A percentile compares a stretch with the other conserved stretches of the same genome.
phyloP scores from a whole-genome alignment of 371 early-diverging fungal genomes.

The Actinomucor elegans region DNA sequence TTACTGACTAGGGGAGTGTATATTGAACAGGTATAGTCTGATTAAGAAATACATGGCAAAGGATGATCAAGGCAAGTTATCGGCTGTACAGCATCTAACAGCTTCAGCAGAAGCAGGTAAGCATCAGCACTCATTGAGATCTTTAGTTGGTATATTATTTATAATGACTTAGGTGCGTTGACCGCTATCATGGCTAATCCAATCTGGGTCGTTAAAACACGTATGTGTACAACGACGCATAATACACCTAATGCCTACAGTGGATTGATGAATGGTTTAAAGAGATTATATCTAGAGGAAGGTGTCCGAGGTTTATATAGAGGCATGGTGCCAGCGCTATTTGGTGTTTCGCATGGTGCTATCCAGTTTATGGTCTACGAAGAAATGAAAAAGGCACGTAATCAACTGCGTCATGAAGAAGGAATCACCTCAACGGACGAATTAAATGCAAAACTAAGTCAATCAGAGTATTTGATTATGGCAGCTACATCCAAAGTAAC shows the following conservation, averaged over 20 bases:
- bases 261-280: conserved; percentile 72
- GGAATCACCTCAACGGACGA: conserved; percentile 32
- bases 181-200: conserved; percentile 89
- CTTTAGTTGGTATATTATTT: too few species aligned
- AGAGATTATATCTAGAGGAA: conserved; percentile 65
- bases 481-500: conserved; percentile 85
- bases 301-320: conserved; percentile 85
- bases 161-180: conserved; percentile 77
- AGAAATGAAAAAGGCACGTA: conserved; percentile 82
- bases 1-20: background rate
- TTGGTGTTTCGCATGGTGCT: conserved; percentile 94
- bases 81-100: conserved; percentile 75
- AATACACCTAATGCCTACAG: conserved; percentile 72
- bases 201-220: conserved; percentile 93
- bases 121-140: too few species aligned
- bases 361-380: conserved; percentile 97
- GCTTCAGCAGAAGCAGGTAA: conserved; percentile 80
- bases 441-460: conserved; percentile 48
- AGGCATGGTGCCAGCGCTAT: conserved; percentile 85
- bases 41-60: conserved; percentile 77
- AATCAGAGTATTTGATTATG: conserved; percentile 82
- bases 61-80: conserved; percentile 54
- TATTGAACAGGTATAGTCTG: conserved; percentile 60
- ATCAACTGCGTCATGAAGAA: conserved; percentile 32
- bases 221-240: conserved; percentile 81